Conservation (phyloP, 1,284 basidiomycete species). For the Mycena sp. region DNA sequence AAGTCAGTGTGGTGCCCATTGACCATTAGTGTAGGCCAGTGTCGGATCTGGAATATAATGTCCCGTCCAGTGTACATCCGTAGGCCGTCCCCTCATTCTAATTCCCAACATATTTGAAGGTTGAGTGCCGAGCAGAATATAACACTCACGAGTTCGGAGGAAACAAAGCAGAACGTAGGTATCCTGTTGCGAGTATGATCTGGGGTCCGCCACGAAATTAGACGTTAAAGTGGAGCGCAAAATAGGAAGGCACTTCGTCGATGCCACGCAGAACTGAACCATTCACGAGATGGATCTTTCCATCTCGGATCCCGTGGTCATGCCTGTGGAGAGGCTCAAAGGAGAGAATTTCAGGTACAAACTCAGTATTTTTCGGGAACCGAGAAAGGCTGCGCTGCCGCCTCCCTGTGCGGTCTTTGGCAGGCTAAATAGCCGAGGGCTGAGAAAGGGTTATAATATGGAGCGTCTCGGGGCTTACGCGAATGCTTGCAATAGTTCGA, state of each 20-base stretch:
- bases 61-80: constrained; percentile 31
- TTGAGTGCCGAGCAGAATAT: background rate
- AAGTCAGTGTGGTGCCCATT: background rate
- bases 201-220: background rate
- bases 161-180: background rate
- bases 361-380: constrained; percentile 26
- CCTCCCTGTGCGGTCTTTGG: background rate
- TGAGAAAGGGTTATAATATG: background rate
- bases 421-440: background rate
- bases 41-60: constrained; percentile 9
- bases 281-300: background rate
- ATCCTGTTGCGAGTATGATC: constrained; percentile 17
- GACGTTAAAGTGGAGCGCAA: background rate
- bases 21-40: constrained; percentile 31
- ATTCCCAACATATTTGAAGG: background rate
- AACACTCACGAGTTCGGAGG: background rate
- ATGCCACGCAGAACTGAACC: background rate
- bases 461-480: constrained; percentile 6
- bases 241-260: background rate
- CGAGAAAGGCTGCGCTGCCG: constrained; percentile 14
- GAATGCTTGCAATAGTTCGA: constrained; percentile 21
- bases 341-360: constrained; percentile 21
- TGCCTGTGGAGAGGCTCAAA: constrained; percentile 15
- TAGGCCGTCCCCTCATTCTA: background rate
- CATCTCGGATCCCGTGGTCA: background rate